Base-by-base conservation (phyloP, 768 basidiomycete genomes). In the Naganishia onofrii region DNA sequence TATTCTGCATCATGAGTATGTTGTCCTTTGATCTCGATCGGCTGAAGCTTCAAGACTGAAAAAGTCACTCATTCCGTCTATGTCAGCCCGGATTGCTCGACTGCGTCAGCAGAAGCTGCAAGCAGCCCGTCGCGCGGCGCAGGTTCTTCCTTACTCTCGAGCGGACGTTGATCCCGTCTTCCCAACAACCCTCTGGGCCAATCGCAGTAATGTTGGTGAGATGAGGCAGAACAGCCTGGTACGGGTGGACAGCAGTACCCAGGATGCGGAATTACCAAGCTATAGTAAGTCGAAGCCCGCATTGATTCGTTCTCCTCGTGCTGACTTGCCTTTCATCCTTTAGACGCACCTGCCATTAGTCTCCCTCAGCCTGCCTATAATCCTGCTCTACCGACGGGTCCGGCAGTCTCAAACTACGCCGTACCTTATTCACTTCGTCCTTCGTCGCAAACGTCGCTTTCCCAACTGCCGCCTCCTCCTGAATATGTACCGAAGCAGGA, bases 261-360 rank as follows among this genome's bases (percentile, higher is more conserved):
- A 29, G 9, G 60, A 63, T 44, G 23, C 60, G 29, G 38, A 63
- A 26, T 17, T 63, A 26, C 60, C 60, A 12, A 63, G 60, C 19
- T 63, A 63, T 26, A 63, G 60, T 63, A 63, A 6, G 60, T 63
- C 12, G n/a, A n/a, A n/a, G n/a, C n/a, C n/a, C n/a, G n/a, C n/a
- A n/a, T n/a, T n/a, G n/a, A n/a, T n/a, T n/a, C n/a, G n/a, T n/a
- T n/a, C n/a, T 2, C 15, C n/a, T 26, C 1, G 7, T 15, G 32
- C 42, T 63, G 26, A 46, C n/a, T 29, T 28, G 34, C 38, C 26
- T n/a, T n/a, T n/a, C n/a, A n/a, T n/a, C n/a, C n/a, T 19, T n/a
- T 26, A 63, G 60, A 63, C 46, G 60, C 60, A 63, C 60, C 60
- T 44, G 60, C 60, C 4, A 44, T 63, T 42, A 44, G 36, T 3